These are phyloP conservation scores for Fusarium lyarnte DNA, from an alignment of 2,329 filamentous ascomycete genomes.

Conservation along the genomic window DNA sequence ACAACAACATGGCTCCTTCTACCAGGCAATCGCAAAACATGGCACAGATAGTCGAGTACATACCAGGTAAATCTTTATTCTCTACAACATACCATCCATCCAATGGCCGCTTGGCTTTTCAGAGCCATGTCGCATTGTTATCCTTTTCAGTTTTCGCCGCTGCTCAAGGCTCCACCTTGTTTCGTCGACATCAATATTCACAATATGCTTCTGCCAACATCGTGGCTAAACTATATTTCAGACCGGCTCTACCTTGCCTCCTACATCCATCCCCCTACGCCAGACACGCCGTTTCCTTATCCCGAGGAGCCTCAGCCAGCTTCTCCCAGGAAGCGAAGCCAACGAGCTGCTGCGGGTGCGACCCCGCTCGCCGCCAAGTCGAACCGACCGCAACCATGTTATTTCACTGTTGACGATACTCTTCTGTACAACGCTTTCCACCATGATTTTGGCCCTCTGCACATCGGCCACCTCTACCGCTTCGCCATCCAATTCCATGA, in stretches of 20 bases:
- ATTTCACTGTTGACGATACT: constrained; percentile 93
- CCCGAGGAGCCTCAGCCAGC: constrained; percentile 69
- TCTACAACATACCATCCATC: constrained; percentile 10
- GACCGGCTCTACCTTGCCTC: constrained; percentile 96
- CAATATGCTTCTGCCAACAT: constrained; percentile 25
- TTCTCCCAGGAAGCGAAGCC: constrained; percentile 52
- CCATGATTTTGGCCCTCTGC: constrained; percentile 96
- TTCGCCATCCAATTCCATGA: constrained; percentile 97
- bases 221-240: constrained; percentile 54
- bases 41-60: constrained; percentile 95
- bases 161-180: constrained; percentile 16
- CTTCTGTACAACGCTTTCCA: constrained; percentile 98
- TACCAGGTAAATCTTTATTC: constrained; percentile 73
- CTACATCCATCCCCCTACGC: constrained; percentile 83
- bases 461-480: constrained; percentile 96
- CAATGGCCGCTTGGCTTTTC: constrained; percentile 18
- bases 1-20: constrained; percentile 61
- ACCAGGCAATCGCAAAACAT: constrained; percentile 65
- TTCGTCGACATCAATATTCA: constrained; percentile 14
- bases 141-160: constrained; percentile 23
- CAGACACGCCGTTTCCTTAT: constrained; percentile 88
- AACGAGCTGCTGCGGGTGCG: constrained; percentile 66
- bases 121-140: constrained; percentile 48
- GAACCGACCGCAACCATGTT: constrained; percentile 72
- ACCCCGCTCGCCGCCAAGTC: constrained; percentile 44